These are phyloP conservation scores for Fonsecaea nubica DNA, from an alignment of 2,329 filamentous ascomycete genomes.

Conservation along the genomic window DNA sequence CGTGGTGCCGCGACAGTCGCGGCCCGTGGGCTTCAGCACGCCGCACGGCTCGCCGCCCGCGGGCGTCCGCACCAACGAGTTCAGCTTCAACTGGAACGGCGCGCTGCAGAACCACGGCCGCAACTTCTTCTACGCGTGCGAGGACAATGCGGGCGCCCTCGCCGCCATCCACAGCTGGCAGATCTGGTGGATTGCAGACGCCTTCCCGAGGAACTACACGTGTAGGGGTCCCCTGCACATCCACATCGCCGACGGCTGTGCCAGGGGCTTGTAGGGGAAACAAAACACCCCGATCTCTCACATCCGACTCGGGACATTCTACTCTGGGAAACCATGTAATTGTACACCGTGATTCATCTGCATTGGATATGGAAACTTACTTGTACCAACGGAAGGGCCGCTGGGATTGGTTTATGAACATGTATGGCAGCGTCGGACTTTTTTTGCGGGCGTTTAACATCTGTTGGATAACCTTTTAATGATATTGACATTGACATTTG, in stretches of 20 bases:
- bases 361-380: neutral
- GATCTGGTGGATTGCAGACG: constrained; percentile 22
- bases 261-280: neutral
- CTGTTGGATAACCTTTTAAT: no score
- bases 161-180: constrained; percentile 22
- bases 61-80: constrained; percentile 17
- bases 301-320: neutral
- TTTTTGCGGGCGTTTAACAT: no score
- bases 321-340: neutral
- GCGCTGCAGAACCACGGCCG: constrained; percentile 16
- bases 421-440: neutral
- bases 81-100: constrained; percentile 18
- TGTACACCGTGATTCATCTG: neutral
- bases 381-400: neutral
- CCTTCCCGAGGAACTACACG: neutral
- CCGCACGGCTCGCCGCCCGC: constrained; percentile 22
- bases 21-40: constrained; percentile 20
- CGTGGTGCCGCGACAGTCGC: constrained; percentile 14
- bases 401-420: neutral
- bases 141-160: constrained; percentile 10
- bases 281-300: neutral
- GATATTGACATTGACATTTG: no score
- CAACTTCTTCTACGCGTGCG: constrained; percentile 24
- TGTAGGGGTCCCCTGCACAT: constrained; percentile 22
- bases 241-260: neutral